Evolutionary conservation across 2,329 filamentous ascomycete species (phyloP), one percentile per base, ranked within the genome.

Genomic region (Epichloe scottii): DNA sequence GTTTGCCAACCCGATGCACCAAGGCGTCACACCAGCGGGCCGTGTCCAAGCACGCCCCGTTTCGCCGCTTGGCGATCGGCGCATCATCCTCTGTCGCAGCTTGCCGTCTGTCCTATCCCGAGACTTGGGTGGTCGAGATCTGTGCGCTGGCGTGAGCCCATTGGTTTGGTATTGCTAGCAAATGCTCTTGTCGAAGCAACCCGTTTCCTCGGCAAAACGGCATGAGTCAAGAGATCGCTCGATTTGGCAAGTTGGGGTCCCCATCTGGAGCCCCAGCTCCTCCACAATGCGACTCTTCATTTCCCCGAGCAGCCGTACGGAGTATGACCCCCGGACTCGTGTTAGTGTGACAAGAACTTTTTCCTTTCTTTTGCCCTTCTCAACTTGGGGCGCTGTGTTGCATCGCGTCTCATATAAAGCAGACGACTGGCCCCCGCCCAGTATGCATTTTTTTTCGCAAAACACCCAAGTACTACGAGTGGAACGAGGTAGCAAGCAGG

Each of bases 1-100:
- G 26, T 30, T 30, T 30, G 26, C 8, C 26, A 96, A 30, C 11
- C 11, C 26, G 26, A 30, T 30, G 26, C 26, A 30, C 10, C 26
- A 30, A 30, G 26, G 26, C 26, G 26, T 30, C 26, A 30, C 26
- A 30, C 26, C 26, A 30, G 26, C 26, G 26, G 26, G 26, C 26
- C 26, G 26, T 4, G 26, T 30, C 26, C 26, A 30, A 30, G 38
- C 38, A 40, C 38, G 38, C 15, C 38, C 17, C 38, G n/a, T 40
- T 19, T 40, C 38, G 38, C 38, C 38, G 38, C 38, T 40, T 40
- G 38, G 38, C 38, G 38, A 40, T 40, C 38, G 38, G 38, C 38
- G 10, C 15, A n/a, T n/a, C 38, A n/a, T 11, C 38, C 38, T 40
- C 7, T 40, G 38, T 40, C 38, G 15, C 38, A 40, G 10, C 26